Evolutionary conservation across 768 basidiomycete genomes (phyloP), one percentile per base, ranked within the genome.

Genomic region (Boletus vermiculosoides): DNA sequence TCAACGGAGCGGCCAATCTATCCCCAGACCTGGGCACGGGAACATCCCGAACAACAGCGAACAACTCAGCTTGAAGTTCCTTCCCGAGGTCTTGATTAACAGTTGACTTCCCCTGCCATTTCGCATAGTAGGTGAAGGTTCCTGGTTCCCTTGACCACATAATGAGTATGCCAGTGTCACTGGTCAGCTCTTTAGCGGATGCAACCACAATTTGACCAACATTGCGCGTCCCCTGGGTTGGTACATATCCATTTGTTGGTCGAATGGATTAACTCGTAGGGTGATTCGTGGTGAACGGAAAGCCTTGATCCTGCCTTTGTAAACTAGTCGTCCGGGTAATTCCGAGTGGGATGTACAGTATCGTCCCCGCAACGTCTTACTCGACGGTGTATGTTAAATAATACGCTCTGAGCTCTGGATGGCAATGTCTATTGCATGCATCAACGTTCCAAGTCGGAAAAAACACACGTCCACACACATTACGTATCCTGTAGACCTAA

Each of bases 401-500:
- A 28, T 4, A 28, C 28, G 28, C 28, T 28, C 28, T 7, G 28
- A 1, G 28, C 28, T 28, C 28, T 28, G 28, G 28, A 28, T 28
- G 28, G 28, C 28, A 28, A 28, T 5, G 6, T 64, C 91, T 93
- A 58, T 11, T 42, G 25, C 23, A 34, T 52, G n/a, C 4, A 46
- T 63, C 50, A 58, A 51, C 44, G 12, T 39, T 39, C 11, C 15
- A 36, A 18, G 15, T 47, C 18, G 6, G n/a, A 46, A 41, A 5
- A 31, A 18, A 25, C n/a, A 25, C 25, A 11, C 12, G 9, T 15
- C 56, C 78, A 61, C 54, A 87, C 86, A n/a, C n/a, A n/a, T n/a
- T n/a, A 78, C 63, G 59, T 77, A 87, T 52, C 86, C 85, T 84
- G 49, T 5, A n/a, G 30, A 16, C 42, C 9, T 39, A 11, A 28